Evolutionary conservation across 2,329 filamentous ascomycete species (phyloP).

Genomic region (Penicillium corylophilum): DNA sequence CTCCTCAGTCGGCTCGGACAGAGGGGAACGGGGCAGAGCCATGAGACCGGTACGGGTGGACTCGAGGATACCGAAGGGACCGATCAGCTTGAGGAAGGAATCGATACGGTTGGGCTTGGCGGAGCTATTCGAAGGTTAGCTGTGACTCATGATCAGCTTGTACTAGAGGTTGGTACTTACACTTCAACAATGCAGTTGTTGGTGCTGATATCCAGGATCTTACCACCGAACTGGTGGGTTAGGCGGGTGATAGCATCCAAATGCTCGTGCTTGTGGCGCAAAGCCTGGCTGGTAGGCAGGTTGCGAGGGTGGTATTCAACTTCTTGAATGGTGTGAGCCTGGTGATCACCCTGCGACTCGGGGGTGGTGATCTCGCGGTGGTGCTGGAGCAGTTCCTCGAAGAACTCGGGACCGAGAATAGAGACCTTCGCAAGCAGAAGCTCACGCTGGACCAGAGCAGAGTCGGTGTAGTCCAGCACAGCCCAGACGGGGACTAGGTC

Average conservation of each 20-base stretch:
- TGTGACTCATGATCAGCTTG: not conserved
- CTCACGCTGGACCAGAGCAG: conserved; percentile 92
- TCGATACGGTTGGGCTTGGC: conserved; percentile 93
- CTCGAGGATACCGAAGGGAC: conserved; percentile 93
- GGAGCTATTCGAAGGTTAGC: conserved; percentile 55
- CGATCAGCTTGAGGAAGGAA: conserved; percentile 93
- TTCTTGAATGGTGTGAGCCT: conserved; percentile 19
- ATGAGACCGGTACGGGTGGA: conserved; percentile 94
- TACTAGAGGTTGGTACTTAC: conserved; percentile 54
- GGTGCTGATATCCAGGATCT: conserved; percentile 95
- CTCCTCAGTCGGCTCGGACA: conserved; percentile 72
- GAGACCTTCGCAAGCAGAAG: conserved; percentile 94
- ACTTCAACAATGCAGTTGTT: conserved; percentile 98
- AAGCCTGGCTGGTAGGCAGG: conserved; percentile 79
- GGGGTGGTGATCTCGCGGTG: conserved; percentile 81
- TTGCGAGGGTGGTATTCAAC: conserved; percentile 85
- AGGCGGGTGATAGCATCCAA: conserved; percentile 94
- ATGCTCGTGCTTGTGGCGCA: conserved; percentile 97
- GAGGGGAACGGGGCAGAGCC: conserved; percentile 89
- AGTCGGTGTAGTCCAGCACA: conserved; percentile 90
- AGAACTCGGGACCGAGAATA: conserved; percentile 95
- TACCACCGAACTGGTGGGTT: conserved; percentile 95
- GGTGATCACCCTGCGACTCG: conserved; percentile 30
- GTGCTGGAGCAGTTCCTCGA: conserved; percentile 92
- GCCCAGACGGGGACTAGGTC: conserved; percentile 98